phyloP scores from a whole-genome alignment of 306 rosid species.

The Glycine tomentella region DNA sequence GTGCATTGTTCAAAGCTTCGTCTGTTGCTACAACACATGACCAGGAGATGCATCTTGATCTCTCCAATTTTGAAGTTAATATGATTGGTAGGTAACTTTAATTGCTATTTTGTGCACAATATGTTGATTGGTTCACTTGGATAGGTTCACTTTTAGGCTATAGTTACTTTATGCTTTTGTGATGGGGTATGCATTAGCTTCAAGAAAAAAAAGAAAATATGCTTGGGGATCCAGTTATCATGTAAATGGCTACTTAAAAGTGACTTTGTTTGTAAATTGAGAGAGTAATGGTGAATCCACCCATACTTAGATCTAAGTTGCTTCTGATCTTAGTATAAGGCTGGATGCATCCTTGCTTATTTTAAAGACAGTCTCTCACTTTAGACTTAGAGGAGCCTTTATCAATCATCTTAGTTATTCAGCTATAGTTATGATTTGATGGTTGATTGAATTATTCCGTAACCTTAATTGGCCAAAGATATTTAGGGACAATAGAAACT shows the following conservation, averaged over 20 bases:
- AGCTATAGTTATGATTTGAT: neutral
- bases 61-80: conserved; percentile 68
- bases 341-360: neutral
- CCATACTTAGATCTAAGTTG: neutral
- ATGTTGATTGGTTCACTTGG: conserved; percentile 35
- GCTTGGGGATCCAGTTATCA: neutral
- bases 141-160: neutral
- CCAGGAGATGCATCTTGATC: conserved; percentile 88
- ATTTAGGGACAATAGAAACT: conserved; percentile 24
- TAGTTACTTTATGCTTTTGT: conserved; percentile 12
- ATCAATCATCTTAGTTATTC: neutral
- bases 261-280: conserved; percentile 15
- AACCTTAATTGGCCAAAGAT: neutral
- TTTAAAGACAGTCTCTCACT: conserved; percentile 5
- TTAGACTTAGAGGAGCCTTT: neutral
- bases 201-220: neutral
- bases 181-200: conserved; percentile 16
- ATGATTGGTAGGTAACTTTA: conserved; percentile 54
- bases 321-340: conserved; percentile 12
- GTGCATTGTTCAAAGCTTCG: conserved; percentile 72
- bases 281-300: neutral
- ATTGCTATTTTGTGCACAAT: conserved; percentile 10
- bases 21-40: conserved; percentile 68
- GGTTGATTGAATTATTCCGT: conserved; percentile 24
- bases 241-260: conserved; percentile 2